Evolutionary conservation across 202 grass and related monocot species (phyloP).

Genomic region (Schoenoplectus triqueter): DNA sequence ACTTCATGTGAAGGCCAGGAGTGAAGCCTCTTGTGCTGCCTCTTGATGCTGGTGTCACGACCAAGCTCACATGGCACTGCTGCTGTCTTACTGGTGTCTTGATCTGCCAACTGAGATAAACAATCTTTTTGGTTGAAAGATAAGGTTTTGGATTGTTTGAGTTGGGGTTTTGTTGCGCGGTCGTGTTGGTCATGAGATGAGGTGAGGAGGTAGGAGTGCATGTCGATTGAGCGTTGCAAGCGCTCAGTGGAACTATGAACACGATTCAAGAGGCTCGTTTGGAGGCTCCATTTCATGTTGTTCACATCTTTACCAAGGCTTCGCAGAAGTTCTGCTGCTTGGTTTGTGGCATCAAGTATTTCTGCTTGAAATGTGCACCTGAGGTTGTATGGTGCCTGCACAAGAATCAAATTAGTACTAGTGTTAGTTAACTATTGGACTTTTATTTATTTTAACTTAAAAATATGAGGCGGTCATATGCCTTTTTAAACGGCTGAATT

Average conservation of each 20-base stretch:
- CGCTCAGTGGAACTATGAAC: conserved; percentile 66
- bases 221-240: conserved; percentile 66
- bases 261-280: conserved; percentile 61
- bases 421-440: neutral
- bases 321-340: conserved; percentile 66
- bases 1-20: conserved; percentile 73
- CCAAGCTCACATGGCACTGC: conserved; percentile 37
- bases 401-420: conserved; percentile 26
- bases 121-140: conserved; percentile 50
- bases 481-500: neutral
- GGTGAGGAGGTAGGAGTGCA: conserved; percentile 80
- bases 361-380: conserved; percentile 69
- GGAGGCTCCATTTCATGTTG: conserved; percentile 74
- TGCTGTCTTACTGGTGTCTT: conserved; percentile 35
- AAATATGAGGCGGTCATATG: too few relatives aligned
- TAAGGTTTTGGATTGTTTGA: conserved; percentile 45
- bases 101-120: conserved; percentile 37
- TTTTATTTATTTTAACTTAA: too few relatives aligned
- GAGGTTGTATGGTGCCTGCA: conserved; percentile 77
- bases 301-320: conserved; percentile 65
- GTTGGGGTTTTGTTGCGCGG: conserved; percentile 35
- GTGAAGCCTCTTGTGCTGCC: conserved; percentile 67
- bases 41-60: conserved; percentile 68
- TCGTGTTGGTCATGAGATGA: conserved; percentile 39
- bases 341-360: conserved; percentile 73